Evolutionary conservation across 1,284 basidiomycete species (phyloP), one percentile per base, ranked within the genome.

Genomic region (Moesziomyces aphidis): DNA sequence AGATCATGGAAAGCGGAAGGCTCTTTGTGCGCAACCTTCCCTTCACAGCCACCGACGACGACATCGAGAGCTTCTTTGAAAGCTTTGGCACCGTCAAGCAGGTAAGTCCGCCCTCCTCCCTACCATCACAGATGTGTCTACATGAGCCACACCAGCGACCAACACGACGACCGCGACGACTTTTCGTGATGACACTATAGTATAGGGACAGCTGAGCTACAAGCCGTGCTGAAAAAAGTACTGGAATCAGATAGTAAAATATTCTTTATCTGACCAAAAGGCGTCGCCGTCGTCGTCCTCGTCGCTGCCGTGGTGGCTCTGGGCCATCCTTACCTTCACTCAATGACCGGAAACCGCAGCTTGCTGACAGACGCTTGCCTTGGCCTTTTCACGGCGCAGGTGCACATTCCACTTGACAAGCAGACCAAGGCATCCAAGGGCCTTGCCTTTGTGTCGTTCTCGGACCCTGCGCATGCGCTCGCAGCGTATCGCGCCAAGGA

Each of bases 21-120:
- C 86, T 98, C 5, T 98, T 98, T 83, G 87, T 98, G 7, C 93
- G 96, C 15, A 99, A 98, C 83, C 86, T 98, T 21, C 89, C 95
- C 0, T 98, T 94, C 81, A 89, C 91, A 0, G 93, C 93, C 61
- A 91, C 91, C 1, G 89, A 92, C 36, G 86, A 88, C 4, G 93
- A 97, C 55, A 85, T 98, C 3, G 83, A 86, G 8, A 86, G 88
- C n/a, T 87, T 91, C 7, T 95, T 96, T 83, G 85, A 86, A 10
- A 86, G 88, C 0, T 93, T 89, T 83, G 95, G 95, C 9, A 87
- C 89, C 47, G 84, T 97, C 48, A 88, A 76, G 31, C 84, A 86
- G 75, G 86, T 86, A 58, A 77, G 85, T 78, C 24, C 26, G 15
- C 15, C 39, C 17, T 34, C 3, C 13, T 13, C 31, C 11, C 31